Conservation (phyloP, 192 early-diverging fungal genomes). For the Backusella tarrabulga region DNA sequence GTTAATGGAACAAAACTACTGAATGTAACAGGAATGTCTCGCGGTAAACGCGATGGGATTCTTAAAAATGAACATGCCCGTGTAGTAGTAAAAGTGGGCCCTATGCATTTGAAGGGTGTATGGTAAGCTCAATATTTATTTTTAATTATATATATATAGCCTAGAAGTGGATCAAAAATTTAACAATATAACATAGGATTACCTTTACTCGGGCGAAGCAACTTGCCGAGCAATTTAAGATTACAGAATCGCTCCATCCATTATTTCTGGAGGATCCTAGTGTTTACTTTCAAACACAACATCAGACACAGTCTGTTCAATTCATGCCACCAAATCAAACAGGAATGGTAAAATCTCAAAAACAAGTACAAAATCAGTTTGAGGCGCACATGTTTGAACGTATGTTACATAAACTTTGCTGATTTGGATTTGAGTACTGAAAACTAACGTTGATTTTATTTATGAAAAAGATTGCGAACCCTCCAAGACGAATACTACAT, state of each 20-base stretch:
- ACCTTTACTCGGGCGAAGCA: constrained; percentile 62
- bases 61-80: constrained; percentile 71
- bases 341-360: not conserved
- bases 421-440: not conserved
- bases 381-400: not conserved
- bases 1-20: constrained; percentile 71
- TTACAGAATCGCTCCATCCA: constrained; percentile 66
- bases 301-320: not conserved
- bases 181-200: constrained; percentile 38
- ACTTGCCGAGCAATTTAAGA: constrained; percentile 69
- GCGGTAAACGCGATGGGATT: constrained; percentile 68
- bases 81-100: constrained; percentile 65
- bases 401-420: not conserved
- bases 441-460: not conserved
- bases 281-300: constrained; percentile 42
- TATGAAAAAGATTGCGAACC: not conserved
- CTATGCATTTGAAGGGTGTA: constrained; percentile 73
- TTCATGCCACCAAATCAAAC: not conserved
- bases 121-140: constrained; percentile 38
- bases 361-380: not conserved
- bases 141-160: not conserved
- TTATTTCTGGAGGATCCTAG: constrained; percentile 74
- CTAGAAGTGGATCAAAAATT: constrained; percentile 12
- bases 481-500: not conserved
- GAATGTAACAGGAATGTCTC: constrained; percentile 67